Evolutionary conservation across 495 filamentous ascomycete species (phyloP).

Genomic region (Podospora australis): DNA sequence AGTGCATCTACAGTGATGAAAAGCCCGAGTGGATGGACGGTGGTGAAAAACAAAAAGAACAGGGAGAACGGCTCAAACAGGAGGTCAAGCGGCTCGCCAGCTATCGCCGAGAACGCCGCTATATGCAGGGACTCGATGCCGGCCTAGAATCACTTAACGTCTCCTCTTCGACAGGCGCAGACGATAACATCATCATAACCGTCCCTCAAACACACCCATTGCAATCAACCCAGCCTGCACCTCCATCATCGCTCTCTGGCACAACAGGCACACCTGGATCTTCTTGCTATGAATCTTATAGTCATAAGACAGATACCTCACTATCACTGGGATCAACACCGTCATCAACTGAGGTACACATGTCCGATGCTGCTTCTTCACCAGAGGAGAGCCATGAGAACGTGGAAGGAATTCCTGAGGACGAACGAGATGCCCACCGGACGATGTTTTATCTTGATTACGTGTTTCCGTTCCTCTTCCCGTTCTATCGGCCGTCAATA

Average conservation of each 20-base stretch:
- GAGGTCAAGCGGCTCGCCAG: slow-evolving; percentile 44
- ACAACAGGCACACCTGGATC: no score
- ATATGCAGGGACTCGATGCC: slow-evolving; percentile 26
- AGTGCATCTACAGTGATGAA: slow-evolving; percentile 39
- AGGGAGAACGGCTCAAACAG: slow-evolving; percentile 41
- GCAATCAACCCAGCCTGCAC: not conserved
- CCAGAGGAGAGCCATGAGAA: no score
- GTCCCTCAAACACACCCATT: not conserved
- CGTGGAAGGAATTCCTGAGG: no score
- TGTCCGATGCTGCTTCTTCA: not conserved
- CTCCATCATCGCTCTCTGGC: not conserved
- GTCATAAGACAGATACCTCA: not conserved
- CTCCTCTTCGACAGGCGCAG: slow-evolving; percentile 14
- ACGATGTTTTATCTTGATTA: slow-evolving; percentile 49
- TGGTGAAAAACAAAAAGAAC: slow-evolving; percentile 40
- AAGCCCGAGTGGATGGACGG: slow-evolving; percentile 57
- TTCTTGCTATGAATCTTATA: no score
- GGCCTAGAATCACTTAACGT: slow-evolving; percentile 33
- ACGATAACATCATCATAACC: slow-evolving; percentile 8
- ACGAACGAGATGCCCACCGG: slow-evolving; percentile 20
- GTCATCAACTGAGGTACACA: not conserved
- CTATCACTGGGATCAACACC: not conserved
- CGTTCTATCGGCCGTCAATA: slow-evolving; percentile 45
- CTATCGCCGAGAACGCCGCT: slow-evolving; percentile 33
- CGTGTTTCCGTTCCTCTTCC: slow-evolving; percentile 48